Percentiles rank a stretch among this genome's conserved stretches.
Evolutionary conservation across 225 moss, liverwort and hornwort genomes (phyloP).

Genomic region (Thuidium tamariscinum): DNA sequence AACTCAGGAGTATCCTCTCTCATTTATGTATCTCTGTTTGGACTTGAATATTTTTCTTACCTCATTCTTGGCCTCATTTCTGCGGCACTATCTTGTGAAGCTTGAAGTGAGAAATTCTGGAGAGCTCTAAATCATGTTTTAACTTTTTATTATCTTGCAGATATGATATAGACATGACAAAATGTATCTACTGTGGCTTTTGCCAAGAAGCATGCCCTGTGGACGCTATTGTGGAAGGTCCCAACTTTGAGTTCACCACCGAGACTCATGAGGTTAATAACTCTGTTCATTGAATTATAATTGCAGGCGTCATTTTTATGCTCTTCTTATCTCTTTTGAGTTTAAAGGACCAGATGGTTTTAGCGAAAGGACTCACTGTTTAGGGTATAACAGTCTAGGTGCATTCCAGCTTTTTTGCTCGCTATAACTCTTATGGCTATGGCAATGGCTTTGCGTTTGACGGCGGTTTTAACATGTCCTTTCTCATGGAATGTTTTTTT

Average conservation of each 20-base stretch:
- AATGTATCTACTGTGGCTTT: conserved; percentile 86
- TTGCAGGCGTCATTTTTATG: not conserved
- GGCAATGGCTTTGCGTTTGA: not conserved
- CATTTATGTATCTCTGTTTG: not conserved
- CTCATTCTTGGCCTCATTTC: not conserved
- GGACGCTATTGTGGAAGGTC: conserved; percentile 92
- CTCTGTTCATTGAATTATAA: not conserved
- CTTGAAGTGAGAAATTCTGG: not conserved
- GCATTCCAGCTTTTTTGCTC: not conserved
- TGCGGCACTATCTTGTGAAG: not conserved
- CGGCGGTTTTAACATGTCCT: not conserved
- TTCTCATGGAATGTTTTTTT: not conserved
- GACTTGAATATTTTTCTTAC: not conserved
- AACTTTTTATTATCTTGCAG: conserved; percentile 9
- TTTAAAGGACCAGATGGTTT: not conserved
- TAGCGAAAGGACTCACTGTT: not conserved
- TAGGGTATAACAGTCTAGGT: not conserved
- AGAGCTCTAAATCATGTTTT: not conserved
- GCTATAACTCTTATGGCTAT: not conserved
- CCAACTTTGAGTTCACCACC: conserved; percentile 79
- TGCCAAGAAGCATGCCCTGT: conserved; percentile 98
- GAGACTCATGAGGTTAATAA: conserved; percentile 82
- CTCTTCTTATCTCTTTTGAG: not conserved
- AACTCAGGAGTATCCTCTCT: not conserved
- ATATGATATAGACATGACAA: conserved; percentile 97